Percentiles rank a stretch among this genome's conserved stretches.
Evolutionary conservation across 495 filamentous ascomycete species (phyloP).

Genomic region (Penicillium soppii): DNA sequence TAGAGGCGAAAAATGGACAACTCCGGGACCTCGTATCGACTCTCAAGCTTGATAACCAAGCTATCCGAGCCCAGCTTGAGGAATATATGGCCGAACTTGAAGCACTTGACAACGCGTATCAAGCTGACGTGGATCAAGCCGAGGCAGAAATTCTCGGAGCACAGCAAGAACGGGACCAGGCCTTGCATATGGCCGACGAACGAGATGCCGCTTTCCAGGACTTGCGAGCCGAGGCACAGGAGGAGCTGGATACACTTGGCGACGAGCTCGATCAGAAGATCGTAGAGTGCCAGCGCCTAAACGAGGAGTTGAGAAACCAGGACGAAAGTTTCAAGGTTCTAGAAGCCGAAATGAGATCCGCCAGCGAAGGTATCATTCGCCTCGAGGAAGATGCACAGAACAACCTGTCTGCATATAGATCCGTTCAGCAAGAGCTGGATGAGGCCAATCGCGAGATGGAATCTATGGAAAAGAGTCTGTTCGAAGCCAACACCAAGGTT

Average conservation of each 20-base stretch:
- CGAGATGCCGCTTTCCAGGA: slow-evolving; percentile 78
- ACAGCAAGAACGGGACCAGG: slow-evolving; percentile 84
- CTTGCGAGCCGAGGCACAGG: slow-evolving; percentile 75
- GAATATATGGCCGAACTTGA: slow-evolving; percentile 66
- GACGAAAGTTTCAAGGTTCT: slow-evolving; percentile 79
- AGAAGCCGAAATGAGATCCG: slow-evolving; percentile 86
- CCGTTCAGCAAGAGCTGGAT: slow-evolving; percentile 71
- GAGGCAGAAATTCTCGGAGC: slow-evolving; percentile 79
- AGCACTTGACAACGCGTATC: slow-evolving; percentile 60
- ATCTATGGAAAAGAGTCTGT: slow-evolving; percentile 68
- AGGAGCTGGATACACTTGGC: slow-evolving; percentile 81
- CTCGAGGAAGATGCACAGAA: slow-evolving; percentile 83
- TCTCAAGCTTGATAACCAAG: slow-evolving; percentile 79
- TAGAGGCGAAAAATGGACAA: slow-evolving; percentile 78
- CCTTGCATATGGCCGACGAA: slow-evolving; percentile 71
- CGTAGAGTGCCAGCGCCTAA: slow-evolving; percentile 69
- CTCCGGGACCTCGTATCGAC: slow-evolving; percentile 83
- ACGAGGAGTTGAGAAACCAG: slow-evolving; percentile 53
- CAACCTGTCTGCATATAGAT: slow-evolving; percentile 63
- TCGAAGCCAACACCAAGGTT: slow-evolving; percentile 80
- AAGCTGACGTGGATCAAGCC: slow-evolving; percentile 73
- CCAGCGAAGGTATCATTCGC: slow-evolving; percentile 78
- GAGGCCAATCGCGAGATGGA: slow-evolving; percentile 77
- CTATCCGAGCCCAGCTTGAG: slow-evolving; percentile 73
- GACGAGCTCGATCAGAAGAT: slow-evolving; percentile 70